A percentile compares a stretch with the other conserved stretches of the same genome.
Evolutionary conservation across 352 stramenopile genomes (phyloP).

Genomic region (Globisporangium lucens): DNA sequence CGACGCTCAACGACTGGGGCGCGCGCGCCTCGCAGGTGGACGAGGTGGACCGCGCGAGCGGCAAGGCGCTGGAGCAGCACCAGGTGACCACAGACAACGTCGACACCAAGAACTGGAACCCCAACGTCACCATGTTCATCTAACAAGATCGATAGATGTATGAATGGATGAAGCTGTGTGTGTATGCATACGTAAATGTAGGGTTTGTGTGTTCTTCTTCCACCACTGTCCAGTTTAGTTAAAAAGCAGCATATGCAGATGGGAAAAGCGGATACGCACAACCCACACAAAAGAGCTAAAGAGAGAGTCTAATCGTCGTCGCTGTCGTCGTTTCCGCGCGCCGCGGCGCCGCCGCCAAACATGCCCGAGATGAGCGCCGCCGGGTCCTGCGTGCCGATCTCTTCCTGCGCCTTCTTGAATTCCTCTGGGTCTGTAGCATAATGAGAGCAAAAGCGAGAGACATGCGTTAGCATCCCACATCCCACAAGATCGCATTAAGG

Average conservation of each 20-base stretch:
- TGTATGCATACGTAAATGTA: neutral
- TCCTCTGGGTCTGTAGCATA: conserved; percentile 66
- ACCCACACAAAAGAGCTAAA: conserved; percentile 8
- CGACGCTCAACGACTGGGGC: conserved; percentile 69
- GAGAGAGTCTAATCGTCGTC: conserved; percentile 56
- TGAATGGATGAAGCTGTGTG: neutral
- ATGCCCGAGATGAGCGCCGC: conserved; percentile 66
- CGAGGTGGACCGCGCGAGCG: conserved; percentile 24
- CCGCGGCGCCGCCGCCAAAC: conserved; percentile 46
- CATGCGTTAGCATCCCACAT: neutral
- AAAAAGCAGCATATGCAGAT: neutral
- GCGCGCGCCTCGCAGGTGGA: conserved; percentile 39
- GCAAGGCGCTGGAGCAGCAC: conserved; percentile 37
- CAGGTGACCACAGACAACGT: conserved; percentile 76
- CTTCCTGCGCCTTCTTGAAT: conserved; percentile 85
- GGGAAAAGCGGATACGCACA: neutral
- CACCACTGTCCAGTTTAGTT: neutral
- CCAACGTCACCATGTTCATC: conserved; percentile 74
- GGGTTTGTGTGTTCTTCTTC: neutral
- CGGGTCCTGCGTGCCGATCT: conserved; percentile 73
- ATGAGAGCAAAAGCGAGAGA: neutral
- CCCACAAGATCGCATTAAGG: neutral
- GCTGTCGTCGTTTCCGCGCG: conserved; percentile 54
- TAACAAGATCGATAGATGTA: conserved; percentile 19
- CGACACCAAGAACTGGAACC: conserved; percentile 63